Percentiles rank a stretch among this genome's conserved stretches.
Conservation (phyloP, 2,329 filamentous ascomycete genomes). For the Alternaria rosae region DNA sequence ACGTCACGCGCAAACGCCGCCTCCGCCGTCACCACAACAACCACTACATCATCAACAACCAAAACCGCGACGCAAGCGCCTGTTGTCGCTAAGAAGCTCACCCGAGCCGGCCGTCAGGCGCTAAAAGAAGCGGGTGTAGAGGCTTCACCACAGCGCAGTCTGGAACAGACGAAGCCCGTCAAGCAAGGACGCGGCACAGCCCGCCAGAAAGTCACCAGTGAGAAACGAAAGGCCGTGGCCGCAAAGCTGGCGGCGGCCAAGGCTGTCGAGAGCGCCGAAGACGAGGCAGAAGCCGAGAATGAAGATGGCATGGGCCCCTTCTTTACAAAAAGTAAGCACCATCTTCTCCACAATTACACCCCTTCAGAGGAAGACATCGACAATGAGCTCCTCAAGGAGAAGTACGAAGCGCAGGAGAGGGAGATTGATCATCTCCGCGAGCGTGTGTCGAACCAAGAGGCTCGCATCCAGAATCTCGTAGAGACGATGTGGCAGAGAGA, state of each 20-base stretch:
- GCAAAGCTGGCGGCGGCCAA: slow-evolving; percentile 7
- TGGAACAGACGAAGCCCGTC: slow-evolving; percentile 14
- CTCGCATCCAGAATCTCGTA: slow-evolving; percentile 11
- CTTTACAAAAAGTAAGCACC: slow-evolving; percentile 30
- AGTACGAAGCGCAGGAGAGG: slow-evolving; percentile 7
- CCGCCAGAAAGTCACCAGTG: slow-evolving; percentile 6
- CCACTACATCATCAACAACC: slow-evolving; percentile 10
- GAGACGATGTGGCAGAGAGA: slow-evolving; percentile 3
- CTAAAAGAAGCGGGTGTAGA: slow-evolving; percentile 17
- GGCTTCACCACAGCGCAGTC: slow-evolving; percentile 25
- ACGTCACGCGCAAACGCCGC: slow-evolving; percentile 20
- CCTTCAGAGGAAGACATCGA: not conserved
- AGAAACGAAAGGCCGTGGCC: slow-evolving; percentile 16
- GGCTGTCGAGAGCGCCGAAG: slow-evolving; percentile 14
- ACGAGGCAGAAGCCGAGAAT: slow-evolving; percentile 22
- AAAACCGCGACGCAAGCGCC: not conserved
- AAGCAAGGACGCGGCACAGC: slow-evolving; percentile 21
- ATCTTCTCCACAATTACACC: slow-evolving; percentile 3
- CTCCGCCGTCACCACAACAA: slow-evolving; percentile 10
- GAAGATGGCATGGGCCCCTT: slow-evolving; percentile 27
- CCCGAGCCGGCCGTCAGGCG: slow-evolving; percentile 19
- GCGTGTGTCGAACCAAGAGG: slow-evolving; percentile 10
- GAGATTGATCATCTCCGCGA: slow-evolving; percentile 18
- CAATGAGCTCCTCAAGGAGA: not conserved
- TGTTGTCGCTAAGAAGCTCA: slow-evolving; percentile 19